phyloP scores from a whole-genome alignment of 2,329 filamentous ascomycete genomes.

The Stachybotrys echinatus region DNA sequence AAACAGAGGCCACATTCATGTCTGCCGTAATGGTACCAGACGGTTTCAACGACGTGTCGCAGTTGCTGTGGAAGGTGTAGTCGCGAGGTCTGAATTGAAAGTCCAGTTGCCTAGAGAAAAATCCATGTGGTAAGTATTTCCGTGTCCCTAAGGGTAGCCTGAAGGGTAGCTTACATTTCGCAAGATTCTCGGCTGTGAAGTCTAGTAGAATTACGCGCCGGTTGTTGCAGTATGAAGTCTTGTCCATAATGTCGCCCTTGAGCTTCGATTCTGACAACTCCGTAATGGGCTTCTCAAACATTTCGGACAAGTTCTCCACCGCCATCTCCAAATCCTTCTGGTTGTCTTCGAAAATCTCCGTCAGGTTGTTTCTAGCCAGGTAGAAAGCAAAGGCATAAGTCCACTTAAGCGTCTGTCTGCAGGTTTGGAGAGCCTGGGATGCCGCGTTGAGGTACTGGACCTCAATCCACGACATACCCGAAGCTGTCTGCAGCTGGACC shows the following conservation, averaged over 20 bases:
- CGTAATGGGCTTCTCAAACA: conserved; percentile 96
- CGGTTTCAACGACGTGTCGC: conserved; percentile 11
- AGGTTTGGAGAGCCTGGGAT: conserved; percentile 89
- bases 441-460: conserved; percentile 95
- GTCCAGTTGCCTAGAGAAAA: conserved; percentile 36
- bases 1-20: background rate
- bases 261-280: conserved; percentile 82
- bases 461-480: conserved; percentile 98
- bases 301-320: conserved; percentile 93
- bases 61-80: conserved; percentile 11
- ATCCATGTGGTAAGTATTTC: too few relatives aligned
- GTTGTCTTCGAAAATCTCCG: conserved; percentile 97
- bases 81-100: conserved; percentile 31
- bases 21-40: background rate
- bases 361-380: conserved; percentile 89
- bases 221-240: conserved; percentile 95
- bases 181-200: conserved; percentile 89
- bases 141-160: too few relatives aligned
- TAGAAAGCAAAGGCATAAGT: conserved; percentile 99
- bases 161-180: conserved; percentile 57
- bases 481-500: conserved; percentile 88
- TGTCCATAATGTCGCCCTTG: conserved; percentile 98
- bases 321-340: conserved; percentile 98
- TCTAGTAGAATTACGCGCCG: conserved; percentile 83
- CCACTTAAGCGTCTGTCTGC: conserved; percentile 98